A percentile compares a stretch with the other conserved stretches of the same genome.
phyloP scores from a whole-genome alignment of 1,284 basidiomycete species.

The Cronartium quercuum region DNA sequence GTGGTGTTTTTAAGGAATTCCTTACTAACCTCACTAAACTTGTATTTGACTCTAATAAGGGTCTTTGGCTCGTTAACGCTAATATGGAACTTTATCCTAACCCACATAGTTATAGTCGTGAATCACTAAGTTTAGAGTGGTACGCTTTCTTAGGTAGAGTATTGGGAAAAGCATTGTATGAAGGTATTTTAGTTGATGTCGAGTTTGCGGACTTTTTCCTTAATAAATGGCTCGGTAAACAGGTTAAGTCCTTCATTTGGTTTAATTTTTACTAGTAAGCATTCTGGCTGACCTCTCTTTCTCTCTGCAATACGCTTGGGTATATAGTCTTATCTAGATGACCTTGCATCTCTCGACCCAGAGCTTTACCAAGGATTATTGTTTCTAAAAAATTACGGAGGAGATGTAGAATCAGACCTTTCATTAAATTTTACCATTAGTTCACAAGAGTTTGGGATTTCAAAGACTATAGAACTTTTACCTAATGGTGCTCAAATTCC shows the following conservation, averaged over 20 bases:
- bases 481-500: conserved; percentile 75
- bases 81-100: conserved; percentile 93
- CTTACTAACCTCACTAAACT: conserved; percentile 84
- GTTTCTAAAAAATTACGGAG: conserved; percentile 84
- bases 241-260: conserved; percentile 50
- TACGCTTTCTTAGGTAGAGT: conserved; percentile 90
- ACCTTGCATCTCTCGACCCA: conserved; percentile 80
- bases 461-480: conserved; percentile 71
- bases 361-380: conserved; percentile 88
- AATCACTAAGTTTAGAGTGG: conserved; percentile 82
- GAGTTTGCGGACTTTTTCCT: conserved; percentile 95
- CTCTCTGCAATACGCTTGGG: conserved; percentile 19
- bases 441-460: conserved; percentile 81
- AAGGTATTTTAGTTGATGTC: conserved; percentile 92
- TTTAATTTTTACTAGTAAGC: not conserved
- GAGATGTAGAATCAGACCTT: conserved; percentile 75
- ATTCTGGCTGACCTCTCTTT: not conserved
- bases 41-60: conserved; percentile 88
- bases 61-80: conserved; percentile 82
- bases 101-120: conserved; percentile 78
- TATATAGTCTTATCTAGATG: conserved; percentile 57
- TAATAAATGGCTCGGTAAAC: conserved; percentile 56
- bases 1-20: conserved; percentile 97
- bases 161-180: conserved; percentile 91
- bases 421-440: conserved; percentile 84